A percentile compares a stretch with the other conserved stretches of the same genome.
phyloP scores from a whole-genome alignment of 2,329 filamentous ascomycete genomes.

The Colletotrichum sp. region DNA sequence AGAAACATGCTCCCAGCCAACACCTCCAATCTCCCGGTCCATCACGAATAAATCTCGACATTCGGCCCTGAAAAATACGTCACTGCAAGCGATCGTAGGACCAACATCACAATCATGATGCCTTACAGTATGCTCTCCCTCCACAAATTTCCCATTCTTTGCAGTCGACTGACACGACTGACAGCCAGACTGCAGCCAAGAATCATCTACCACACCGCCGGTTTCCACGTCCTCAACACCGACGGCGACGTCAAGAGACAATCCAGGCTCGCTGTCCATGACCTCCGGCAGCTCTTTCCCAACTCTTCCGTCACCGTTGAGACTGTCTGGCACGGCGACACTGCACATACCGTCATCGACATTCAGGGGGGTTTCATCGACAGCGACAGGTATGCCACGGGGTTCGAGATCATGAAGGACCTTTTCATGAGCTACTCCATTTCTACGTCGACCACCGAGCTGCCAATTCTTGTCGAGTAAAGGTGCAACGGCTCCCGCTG shows the following conservation, averaged over 20 bases:
- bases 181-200: background rate
- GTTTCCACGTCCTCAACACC: background rate
- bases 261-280: background rate
- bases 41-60: background rate
- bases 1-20: background rate
- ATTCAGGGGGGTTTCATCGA: background rate
- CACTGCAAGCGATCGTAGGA: background rate
- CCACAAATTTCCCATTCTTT: background rate
- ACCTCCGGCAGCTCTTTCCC: background rate
- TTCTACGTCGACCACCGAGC: background rate
- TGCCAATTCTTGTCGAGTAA: background rate
- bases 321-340: background rate
- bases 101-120: background rate
- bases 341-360: background rate
- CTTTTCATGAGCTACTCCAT: background rate
- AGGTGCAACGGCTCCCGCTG: background rate
- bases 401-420: background rate
- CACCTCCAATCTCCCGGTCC: background rate
- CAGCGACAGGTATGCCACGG: background rate
- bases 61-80: background rate
- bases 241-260: background rate
- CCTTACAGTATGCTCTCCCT: background rate
- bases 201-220: background rate
- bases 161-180: background rate
- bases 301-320: background rate